Conservation (phyloP, 176 grass and related monocot genomes). For the Luzula sylvatica region DNA sequence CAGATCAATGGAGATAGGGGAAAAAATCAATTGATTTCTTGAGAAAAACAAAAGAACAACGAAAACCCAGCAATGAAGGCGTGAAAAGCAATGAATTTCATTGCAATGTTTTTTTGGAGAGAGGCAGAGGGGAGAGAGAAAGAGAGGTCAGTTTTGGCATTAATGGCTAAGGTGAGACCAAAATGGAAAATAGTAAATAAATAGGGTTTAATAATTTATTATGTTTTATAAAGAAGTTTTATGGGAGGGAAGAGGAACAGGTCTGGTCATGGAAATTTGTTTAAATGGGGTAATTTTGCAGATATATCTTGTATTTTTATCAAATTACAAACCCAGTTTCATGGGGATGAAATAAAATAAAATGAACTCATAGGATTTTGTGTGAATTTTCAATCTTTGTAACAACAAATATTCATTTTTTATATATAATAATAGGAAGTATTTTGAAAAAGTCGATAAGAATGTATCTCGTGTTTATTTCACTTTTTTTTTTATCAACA, state of each 20-base stretch:
- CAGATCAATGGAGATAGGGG: too few species aligned
- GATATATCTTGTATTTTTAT: not conserved
- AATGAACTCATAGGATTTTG: too few species aligned
- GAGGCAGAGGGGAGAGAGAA: not conserved
- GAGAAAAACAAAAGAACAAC: slow-evolving; percentile 15
- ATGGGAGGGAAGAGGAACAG: slow-evolving; percentile 21
- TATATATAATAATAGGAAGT: too few species aligned
- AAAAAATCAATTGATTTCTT: not conserved
- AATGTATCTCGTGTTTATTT: too few species aligned
- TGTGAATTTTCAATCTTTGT: too few species aligned
- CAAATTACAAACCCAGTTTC: not conserved
- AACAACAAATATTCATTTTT: too few species aligned
- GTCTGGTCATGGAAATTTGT: not conserved
- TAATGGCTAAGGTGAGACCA: slow-evolving; percentile 12
- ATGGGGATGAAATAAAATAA: too few species aligned
- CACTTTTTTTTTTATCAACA: too few species aligned
- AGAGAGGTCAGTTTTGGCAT: slow-evolving; percentile 6
- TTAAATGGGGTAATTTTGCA: not conserved
- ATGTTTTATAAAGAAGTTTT: not conserved
- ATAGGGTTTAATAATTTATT: too few species aligned
- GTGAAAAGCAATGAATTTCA: slow-evolving; percentile 14
- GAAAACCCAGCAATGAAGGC: slow-evolving; percentile 2
- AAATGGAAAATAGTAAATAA: slow-evolving; percentile 15
- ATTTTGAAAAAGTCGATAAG: too few species aligned
- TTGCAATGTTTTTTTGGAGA: not conserved